Evolutionary conservation across 208 protist species (phyloP).

Genomic region (Wallacemonas sp.): DNA sequence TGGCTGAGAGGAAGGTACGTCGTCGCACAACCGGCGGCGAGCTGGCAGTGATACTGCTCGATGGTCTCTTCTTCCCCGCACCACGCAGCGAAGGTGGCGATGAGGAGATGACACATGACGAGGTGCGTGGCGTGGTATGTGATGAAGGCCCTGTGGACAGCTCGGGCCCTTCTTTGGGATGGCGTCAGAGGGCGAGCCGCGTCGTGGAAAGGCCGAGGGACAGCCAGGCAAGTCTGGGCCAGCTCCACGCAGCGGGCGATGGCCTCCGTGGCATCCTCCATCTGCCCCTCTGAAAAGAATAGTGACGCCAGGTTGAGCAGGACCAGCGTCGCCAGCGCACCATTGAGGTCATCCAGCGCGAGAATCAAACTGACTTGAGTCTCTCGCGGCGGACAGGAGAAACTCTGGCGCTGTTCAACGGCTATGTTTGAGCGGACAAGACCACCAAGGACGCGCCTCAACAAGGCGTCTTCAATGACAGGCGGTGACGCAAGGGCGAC

Average conservation of each 20-base stretch:
- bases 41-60: conserved; percentile 74
- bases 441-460: conserved; percentile 29
- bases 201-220: neutral
- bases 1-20: conserved; percentile 42
- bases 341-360: conserved; percentile 39
- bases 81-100: conserved; percentile 74
- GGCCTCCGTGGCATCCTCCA: conserved; percentile 72
- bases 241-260: conserved; percentile 79
- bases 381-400: conserved; percentile 7
- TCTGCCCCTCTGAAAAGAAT: conserved; percentile 44
- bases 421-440: conserved; percentile 57
- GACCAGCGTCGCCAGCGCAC: conserved; percentile 47
- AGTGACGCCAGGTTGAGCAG: conserved; percentile 81
- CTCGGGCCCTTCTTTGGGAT: neutral
- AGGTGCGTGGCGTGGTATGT: conserved; percentile 49
- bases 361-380: conserved; percentile 48
- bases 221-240: conserved; percentile 39
- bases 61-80: conserved; percentile 33
- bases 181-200: neutral
- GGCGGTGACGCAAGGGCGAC: conserved; percentile 17
- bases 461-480: conserved; percentile 14
- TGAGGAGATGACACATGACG: conserved; percentile 69
- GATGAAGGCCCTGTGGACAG: conserved; percentile 26
- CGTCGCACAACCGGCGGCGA: conserved; percentile 65
- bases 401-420: conserved; percentile 27